Conservation (phyloP, 2,329 filamentous ascomycete genomes). For the Fusarium sp. region DNA sequence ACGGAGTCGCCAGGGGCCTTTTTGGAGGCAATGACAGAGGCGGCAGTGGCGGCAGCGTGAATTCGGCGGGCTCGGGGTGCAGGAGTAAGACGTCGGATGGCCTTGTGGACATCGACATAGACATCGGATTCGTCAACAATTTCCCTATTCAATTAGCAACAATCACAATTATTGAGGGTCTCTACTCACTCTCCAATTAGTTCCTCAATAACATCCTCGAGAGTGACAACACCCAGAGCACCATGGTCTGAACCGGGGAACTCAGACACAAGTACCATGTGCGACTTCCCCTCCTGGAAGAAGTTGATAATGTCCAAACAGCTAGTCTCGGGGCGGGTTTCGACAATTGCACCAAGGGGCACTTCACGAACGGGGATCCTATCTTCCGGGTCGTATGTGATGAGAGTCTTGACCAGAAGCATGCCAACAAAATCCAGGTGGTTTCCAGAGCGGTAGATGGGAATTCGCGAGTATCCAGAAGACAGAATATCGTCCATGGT, state of each 20-base stretch:
- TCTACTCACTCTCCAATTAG: slow-evolving; percentile 90
- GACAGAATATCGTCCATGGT: slow-evolving; percentile 96
- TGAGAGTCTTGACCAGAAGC: slow-evolving; percentile 97
- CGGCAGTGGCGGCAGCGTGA: slow-evolving; percentile 51
- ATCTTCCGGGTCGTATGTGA: slow-evolving; percentile 98
- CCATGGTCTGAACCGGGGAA: slow-evolving; percentile 89
- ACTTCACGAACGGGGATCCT: slow-evolving; percentile 88
- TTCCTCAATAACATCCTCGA: slow-evolving; percentile 98
- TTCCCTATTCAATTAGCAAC: slow-evolving; percentile 68
- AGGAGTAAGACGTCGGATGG: slow-evolving; percentile 87
- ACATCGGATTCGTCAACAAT: slow-evolving; percentile 99
- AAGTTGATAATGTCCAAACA: slow-evolving; percentile 99
- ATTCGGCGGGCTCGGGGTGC: slow-evolving; percentile 78
- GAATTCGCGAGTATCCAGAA: slow-evolving; percentile 94
- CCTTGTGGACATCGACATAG: slow-evolving; percentile 98
- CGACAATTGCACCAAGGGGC: slow-evolving; percentile 90
- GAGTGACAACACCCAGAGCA: slow-evolving; percentile 90
- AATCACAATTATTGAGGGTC: neutral
- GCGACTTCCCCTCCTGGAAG: slow-evolving; percentile 98
- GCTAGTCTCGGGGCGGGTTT: slow-evolving; percentile 94
- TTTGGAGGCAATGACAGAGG: slow-evolving; percentile 47
- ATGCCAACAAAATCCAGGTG: slow-evolving; percentile 93
- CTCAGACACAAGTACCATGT: slow-evolving; percentile 97
- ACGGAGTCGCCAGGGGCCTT: slow-evolving; percentile 47
- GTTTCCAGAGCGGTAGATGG: slow-evolving; percentile 89